These are phyloP conservation scores for Diaporthe sp. DNA, from an alignment of 2,329 filamentous ascomycete species.

Conservation along the genomic window DNA sequence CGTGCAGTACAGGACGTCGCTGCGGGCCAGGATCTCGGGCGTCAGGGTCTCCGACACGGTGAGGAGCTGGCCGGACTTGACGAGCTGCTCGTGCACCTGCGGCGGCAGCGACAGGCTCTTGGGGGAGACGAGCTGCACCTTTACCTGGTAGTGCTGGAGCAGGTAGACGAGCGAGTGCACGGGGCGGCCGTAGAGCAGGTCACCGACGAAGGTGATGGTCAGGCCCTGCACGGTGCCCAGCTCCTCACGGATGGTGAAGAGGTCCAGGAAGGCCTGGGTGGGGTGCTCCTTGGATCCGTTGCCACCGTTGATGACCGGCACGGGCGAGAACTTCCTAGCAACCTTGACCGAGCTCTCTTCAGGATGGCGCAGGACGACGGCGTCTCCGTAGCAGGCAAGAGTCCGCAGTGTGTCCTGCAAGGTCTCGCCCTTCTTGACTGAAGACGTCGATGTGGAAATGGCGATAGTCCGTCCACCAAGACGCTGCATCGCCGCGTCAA, in stretches of 20 bases:
- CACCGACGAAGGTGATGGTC: slow-evolving; percentile 95
- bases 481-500: slow-evolving; percentile 98
- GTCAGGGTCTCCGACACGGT: slow-evolving; percentile 83
- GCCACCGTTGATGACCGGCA: slow-evolving; percentile 96
- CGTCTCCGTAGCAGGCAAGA: slow-evolving; percentile 92
- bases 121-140: slow-evolving; percentile 91
- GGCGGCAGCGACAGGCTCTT: slow-evolving; percentile 80
- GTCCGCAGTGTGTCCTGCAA: slow-evolving; percentile 95
- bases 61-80: slow-evolving; percentile 79
- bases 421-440: slow-evolving; percentile 92
- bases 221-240: slow-evolving; percentile 94
- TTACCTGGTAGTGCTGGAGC: slow-evolving; percentile 94
- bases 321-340: slow-evolving; percentile 86
- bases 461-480: slow-evolving; percentile 88
- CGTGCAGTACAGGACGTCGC: slow-evolving; percentile 96
- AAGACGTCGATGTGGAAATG: slow-evolving; percentile 85
- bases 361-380: slow-evolving; percentile 94
- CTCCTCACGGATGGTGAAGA: slow-evolving; percentile 98
- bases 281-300: slow-evolving; percentile 97
- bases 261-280: slow-evolving; percentile 95
- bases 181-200: slow-evolving; percentile 91
- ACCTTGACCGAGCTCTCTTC: slow-evolving; percentile 82
- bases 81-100: slow-evolving; percentile 78
- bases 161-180: slow-evolving; percentile 96
- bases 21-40: slow-evolving; percentile 84